These are phyloP conservation scores for Sclerotinia minor DNA, from an alignment of 2,329 filamentous ascomycete genomes.

Conservation along the genomic window DNA sequence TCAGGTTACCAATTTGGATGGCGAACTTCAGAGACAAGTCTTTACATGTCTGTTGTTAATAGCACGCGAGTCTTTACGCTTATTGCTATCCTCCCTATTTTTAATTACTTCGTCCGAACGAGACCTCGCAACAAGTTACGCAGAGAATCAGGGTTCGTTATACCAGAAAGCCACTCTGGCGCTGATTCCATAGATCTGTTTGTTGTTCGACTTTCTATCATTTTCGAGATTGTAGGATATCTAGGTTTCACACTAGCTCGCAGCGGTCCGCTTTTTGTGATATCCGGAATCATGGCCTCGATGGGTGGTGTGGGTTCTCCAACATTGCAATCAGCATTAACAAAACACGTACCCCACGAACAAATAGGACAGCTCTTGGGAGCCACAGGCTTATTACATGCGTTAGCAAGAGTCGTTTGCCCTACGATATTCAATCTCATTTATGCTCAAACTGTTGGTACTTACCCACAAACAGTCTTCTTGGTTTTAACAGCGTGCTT, in stretches of 20 bases:
- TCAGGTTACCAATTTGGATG: slow-evolving; percentile 77
- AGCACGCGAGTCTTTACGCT: slow-evolving; percentile 72
- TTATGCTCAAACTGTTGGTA: slow-evolving; percentile 77
- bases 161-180: slow-evolving; percentile 50
- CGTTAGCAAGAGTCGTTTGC: slow-evolving; percentile 73
- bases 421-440: slow-evolving; percentile 84
- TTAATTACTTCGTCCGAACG: slow-evolving; percentile 73
- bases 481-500: slow-evolving; percentile 70
- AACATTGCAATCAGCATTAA: slow-evolving; percentile 78
- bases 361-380: slow-evolving; percentile 85
- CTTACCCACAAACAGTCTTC: slow-evolving; percentile 80
- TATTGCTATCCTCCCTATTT: slow-evolving; percentile 69
- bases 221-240: slow-evolving; percentile 75
- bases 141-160: slow-evolving; percentile 62
- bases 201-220: slow-evolving; percentile 71
- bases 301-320: slow-evolving; percentile 84
- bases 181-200: slow-evolving; percentile 76
- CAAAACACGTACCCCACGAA: slow-evolving; percentile 85
- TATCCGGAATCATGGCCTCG: slow-evolving; percentile 70
- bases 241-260: slow-evolving; percentile 70
- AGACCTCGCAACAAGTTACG: slow-evolving; percentile 36
- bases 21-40: slow-evolving; percentile 76
- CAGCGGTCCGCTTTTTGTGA: slow-evolving; percentile 63
- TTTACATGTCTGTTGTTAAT: slow-evolving; percentile 80
- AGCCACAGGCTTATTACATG: slow-evolving; percentile 82